Conservation (phyloP, 177 flowering plant species). For the Tripterygium wilfordii region DNA sequence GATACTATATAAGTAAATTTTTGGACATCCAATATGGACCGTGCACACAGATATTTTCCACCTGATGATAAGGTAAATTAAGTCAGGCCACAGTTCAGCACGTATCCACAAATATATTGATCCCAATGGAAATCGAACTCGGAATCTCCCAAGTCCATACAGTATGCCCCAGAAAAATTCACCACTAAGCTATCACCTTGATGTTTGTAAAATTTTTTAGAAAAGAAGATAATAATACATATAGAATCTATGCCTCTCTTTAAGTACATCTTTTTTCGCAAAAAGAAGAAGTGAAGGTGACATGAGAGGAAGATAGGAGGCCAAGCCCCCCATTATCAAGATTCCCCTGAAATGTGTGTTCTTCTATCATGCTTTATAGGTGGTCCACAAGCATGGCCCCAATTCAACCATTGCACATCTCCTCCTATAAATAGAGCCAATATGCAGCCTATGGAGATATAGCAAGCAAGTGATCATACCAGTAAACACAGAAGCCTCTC, state of each 20-base stretch:
- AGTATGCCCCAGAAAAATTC: too few relatives aligned
- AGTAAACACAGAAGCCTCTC: neutral
- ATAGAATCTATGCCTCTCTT: neutral
- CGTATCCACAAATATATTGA: too few relatives aligned
- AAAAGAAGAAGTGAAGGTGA: slow-evolving; percentile 20
- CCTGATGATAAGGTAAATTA: too few relatives aligned
- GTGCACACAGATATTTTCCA: too few relatives aligned
- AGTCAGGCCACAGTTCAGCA: too few relatives aligned
- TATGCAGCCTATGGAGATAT: slow-evolving; percentile 3
- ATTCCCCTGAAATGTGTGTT: slow-evolving; percentile 35
- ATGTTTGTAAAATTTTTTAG: too few relatives aligned
- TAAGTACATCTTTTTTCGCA: neutral
- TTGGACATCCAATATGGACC: too few relatives aligned
- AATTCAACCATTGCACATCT: neutral
- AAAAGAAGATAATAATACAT: too few relatives aligned
- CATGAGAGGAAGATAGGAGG: slow-evolving; percentile 36
- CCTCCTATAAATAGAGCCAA: slow-evolving; percentile 28
- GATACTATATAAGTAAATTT: too few relatives aligned
- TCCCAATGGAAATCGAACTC: too few relatives aligned
- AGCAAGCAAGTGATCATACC: slow-evolving; percentile 2
- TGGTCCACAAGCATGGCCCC: neutral
- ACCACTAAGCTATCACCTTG: too few relatives aligned
- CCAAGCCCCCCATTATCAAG: slow-evolving; percentile 24
- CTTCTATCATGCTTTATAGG: slow-evolving; percentile 18
- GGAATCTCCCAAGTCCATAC: too few relatives aligned